phyloP scores from a whole-genome alignment of 1,139 yeast genomes.

The Yueomyces sp. region DNA sequence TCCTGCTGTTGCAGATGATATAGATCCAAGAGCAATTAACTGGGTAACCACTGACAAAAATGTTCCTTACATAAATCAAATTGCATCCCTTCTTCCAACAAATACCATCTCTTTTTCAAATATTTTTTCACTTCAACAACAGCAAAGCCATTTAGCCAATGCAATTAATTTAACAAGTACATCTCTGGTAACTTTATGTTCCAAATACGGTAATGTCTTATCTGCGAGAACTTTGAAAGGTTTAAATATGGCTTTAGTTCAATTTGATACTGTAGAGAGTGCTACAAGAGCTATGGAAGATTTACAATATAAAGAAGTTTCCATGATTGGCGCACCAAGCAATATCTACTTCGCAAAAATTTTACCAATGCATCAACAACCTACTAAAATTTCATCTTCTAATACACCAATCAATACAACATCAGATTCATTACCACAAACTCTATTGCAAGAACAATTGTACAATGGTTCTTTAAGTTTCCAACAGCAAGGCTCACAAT shows the following conservation, averaged over 20 bases:
- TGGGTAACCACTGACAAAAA: constrained; percentile 55
- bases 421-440: constrained; percentile 11
- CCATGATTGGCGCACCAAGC: constrained; percentile 54
- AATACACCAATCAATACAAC: constrained; percentile 6
- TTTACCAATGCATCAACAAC: constrained; percentile 27
- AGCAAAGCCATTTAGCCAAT: constrained; percentile 27
- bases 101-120: constrained; percentile 66
- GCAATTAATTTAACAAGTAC: constrained; percentile 21
- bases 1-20: constrained; percentile 37
- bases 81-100: constrained; percentile 30
- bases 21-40: constrained; percentile 35
- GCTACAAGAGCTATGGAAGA: constrained; percentile 70
- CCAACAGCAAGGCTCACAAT: constrained; percentile 23
- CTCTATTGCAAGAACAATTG: constrained; percentile 24
- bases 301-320: constrained; percentile 68
- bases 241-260: constrained; percentile 54
- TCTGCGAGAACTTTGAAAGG: constrained; percentile 47
- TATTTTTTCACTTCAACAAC: constrained; percentile 42
- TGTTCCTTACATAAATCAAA: constrained; percentile 42
- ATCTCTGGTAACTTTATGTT: constrained; percentile 30
- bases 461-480: constrained; percentile 23
- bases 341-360: constrained; percentile 59
- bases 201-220: constrained; percentile 41
- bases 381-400: constrained; percentile 3
- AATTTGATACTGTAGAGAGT: constrained; percentile 55